A percentile compares a stretch with the other conserved stretches of the same genome.
Evolutionary conservation across 805 yeast genomes (phyloP).

Genomic region (Ogataea sp.): DNA sequence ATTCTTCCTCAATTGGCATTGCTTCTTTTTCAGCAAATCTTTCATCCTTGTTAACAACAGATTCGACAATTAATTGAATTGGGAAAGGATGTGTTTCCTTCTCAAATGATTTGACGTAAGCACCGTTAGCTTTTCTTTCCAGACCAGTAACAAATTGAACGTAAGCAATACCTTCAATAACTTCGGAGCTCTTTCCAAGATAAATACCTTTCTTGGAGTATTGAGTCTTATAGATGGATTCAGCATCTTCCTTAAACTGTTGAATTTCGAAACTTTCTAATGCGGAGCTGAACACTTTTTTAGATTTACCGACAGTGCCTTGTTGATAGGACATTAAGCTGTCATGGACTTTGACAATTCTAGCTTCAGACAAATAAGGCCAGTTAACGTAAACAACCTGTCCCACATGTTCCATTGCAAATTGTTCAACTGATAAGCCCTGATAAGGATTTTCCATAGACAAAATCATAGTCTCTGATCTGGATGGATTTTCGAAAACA

Average conservation of each 20-base stretch:
- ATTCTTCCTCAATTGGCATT: slow-evolving; percentile 72
- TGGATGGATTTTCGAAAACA: slow-evolving; percentile 80
- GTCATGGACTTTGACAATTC: slow-evolving; percentile 56
- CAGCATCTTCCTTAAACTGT: slow-evolving; percentile 34
- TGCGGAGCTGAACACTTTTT: slow-evolving; percentile 27
- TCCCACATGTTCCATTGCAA: slow-evolving; percentile 55
- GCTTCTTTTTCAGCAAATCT: slow-evolving; percentile 71
- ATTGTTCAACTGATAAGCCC: slow-evolving; percentile 51
- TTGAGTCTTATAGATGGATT: slow-evolving; percentile 11
- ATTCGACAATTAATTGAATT: slow-evolving; percentile 71
- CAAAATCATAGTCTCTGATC: slow-evolving; percentile 74
- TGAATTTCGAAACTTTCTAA: slow-evolving; percentile 39
- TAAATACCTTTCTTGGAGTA: slow-evolving; percentile 5
- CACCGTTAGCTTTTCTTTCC: slow-evolving; percentile 61
- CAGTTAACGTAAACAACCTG: slow-evolving; percentile 68
- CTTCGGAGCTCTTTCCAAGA: slow-evolving; percentile 4
- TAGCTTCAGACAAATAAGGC: slow-evolving; percentile 87
- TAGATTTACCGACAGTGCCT: slow-evolving; percentile 21
- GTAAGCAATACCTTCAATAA: slow-evolving; percentile 50
- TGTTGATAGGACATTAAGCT: slow-evolving; percentile 39
- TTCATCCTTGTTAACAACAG: slow-evolving; percentile 63
- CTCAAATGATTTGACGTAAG: slow-evolving; percentile 65
- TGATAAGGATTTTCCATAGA: slow-evolving; percentile 46
- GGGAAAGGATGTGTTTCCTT: slow-evolving; percentile 52
- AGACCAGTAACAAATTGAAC: slow-evolving; percentile 78